A percentile compares a stretch with the other conserved stretches of the same genome.
Evolutionary conservation across 371 early-diverging fungal species (phyloP).

Genomic region (Encephalitozoon hellem): DNA sequence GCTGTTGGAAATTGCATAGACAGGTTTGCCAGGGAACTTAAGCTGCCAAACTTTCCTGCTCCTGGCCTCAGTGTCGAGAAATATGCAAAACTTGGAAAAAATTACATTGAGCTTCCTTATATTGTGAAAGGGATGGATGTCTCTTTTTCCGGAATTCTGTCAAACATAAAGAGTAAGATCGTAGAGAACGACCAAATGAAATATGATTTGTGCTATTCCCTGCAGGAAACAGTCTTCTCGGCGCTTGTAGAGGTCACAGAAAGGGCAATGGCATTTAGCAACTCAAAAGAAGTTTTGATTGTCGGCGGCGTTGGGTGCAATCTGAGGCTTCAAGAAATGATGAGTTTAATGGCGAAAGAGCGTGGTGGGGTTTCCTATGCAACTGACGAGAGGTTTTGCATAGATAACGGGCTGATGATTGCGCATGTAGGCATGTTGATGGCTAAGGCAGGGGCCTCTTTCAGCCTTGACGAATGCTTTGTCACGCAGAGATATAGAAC

Average conservation of each 20-base stretch:
- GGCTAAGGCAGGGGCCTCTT: slow-evolving; percentile 61
- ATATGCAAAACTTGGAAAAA: slow-evolving; percentile 74
- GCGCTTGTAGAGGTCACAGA: slow-evolving; percentile 98
- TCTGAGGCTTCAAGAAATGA: slow-evolving; percentile 86
- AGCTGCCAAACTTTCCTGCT: slow-evolving; percentile 84
- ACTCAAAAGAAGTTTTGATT: slow-evolving; percentile 78
- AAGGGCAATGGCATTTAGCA: slow-evolving; percentile 95
- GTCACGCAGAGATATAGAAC: slow-evolving; percentile 85
- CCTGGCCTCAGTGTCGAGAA: slow-evolving; percentile 97
- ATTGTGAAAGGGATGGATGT: slow-evolving; percentile 99
- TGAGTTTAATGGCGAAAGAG: slow-evolving; percentile 81
- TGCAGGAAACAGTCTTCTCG: slow-evolving; percentile 94
- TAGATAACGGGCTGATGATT: slow-evolving; percentile 99
- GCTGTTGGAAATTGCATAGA: slow-evolving; percentile 97
- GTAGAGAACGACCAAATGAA: slow-evolving; percentile 61
- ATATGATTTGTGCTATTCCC: slow-evolving; percentile 85
- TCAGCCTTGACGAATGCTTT: slow-evolving; percentile 71
- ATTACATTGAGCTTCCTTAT: slow-evolving; percentile 82
- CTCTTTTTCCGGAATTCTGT: slow-evolving; percentile 89
- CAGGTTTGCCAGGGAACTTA: slow-evolving; percentile 83
- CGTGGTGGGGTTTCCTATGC: slow-evolving; percentile 79
- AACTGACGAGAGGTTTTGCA: slow-evolving; percentile 92
- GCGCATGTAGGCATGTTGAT: slow-evolving; percentile 78
- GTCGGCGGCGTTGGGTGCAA: slow-evolving; percentile 97
- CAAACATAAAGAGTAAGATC: slow-evolving; percentile 69